Evolutionary conservation across 1,284 basidiomycete species (phyloP).

Genomic region (Sanghuangporus baumii): DNA sequence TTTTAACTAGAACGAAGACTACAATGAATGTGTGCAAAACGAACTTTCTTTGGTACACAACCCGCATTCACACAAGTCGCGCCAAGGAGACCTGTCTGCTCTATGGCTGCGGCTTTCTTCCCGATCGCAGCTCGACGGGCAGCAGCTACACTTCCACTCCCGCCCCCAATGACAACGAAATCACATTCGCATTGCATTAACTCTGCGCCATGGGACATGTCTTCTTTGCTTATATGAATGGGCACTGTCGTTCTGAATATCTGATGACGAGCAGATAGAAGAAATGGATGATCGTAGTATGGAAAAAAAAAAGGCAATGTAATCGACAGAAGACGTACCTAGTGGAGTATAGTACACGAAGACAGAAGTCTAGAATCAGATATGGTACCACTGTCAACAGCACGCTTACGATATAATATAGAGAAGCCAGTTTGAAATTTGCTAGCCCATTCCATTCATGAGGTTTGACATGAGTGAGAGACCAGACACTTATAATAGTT

Average conservation of each 20-base stretch:
- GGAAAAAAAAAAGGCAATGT: not conserved
- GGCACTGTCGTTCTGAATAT: not conserved
- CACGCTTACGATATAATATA: not conserved
- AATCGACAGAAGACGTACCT: not conserved
- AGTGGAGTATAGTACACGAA: not conserved
- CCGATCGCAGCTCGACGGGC: slow-evolving; percentile 88
- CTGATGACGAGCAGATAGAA: not conserved
- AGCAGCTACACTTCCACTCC: slow-evolving; percentile 76
- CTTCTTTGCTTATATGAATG: slow-evolving; percentile 25
- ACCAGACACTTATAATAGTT: no score
- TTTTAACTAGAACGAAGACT: not conserved
- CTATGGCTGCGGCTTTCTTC: slow-evolving; percentile 89
- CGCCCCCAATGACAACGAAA: slow-evolving; percentile 79
- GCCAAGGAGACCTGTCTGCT: slow-evolving; percentile 73
- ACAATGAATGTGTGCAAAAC: slow-evolving; percentile 11
- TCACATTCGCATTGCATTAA: slow-evolving; percentile 69
- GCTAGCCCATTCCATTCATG: no score
- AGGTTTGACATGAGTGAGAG: no score
- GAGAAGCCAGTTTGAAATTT: not conserved
- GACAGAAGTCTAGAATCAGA: no score
- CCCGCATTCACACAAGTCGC: slow-evolving; percentile 97
- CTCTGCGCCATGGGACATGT: slow-evolving; percentile 66
- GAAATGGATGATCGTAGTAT: not conserved
- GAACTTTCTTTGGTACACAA: slow-evolving; percentile 84
- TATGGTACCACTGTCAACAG: not conserved